These are phyloP conservation scores for Penicillium tannophilum DNA, from an alignment of 495 filamentous ascomycete genomes.

Conservation along the genomic window DNA sequence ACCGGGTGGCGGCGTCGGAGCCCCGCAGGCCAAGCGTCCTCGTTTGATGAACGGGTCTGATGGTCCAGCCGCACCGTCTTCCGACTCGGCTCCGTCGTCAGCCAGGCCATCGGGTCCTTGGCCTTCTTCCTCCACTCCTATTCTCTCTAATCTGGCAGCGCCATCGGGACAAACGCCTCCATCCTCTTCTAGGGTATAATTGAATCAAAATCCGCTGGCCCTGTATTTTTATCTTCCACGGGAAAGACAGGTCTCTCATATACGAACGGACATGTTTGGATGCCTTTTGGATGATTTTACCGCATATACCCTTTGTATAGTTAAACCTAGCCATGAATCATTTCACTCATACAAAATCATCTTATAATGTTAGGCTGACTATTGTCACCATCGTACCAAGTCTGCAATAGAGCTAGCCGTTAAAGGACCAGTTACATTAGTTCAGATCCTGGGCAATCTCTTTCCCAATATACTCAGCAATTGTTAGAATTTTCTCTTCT, in stretches of 20 bases:
- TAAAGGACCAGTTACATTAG: neutral
- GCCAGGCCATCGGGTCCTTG: slow-evolving; percentile 16
- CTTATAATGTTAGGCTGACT: neutral
- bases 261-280: neutral
- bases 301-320: slow-evolving; percentile 6
- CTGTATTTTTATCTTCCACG: neutral
- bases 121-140: slow-evolving; percentile 26
- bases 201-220: neutral
- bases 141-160: slow-evolving; percentile 31
- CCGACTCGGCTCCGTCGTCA: slow-evolving; percentile 17
- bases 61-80: slow-evolving; percentile 14
- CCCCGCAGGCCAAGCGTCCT: slow-evolving; percentile 41
- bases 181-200: slow-evolving; percentile 18
- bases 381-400: neutral
- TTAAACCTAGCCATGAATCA: neutral
- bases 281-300: neutral
- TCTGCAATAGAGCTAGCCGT: neutral
- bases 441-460: slow-evolving; percentile 16
- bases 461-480: slow-evolving; percentile 41
- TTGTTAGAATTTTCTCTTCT: slow-evolving; percentile 54
- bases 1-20: slow-evolving; percentile 20
- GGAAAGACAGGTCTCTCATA: neutral
- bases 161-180: slow-evolving; percentile 31
- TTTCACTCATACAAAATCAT: neutral
- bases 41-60: slow-evolving; percentile 49